Evolutionary conservation across 768 basidiomycete species (phyloP).

Genomic region (Rhizopogon salebrosus): DNA sequence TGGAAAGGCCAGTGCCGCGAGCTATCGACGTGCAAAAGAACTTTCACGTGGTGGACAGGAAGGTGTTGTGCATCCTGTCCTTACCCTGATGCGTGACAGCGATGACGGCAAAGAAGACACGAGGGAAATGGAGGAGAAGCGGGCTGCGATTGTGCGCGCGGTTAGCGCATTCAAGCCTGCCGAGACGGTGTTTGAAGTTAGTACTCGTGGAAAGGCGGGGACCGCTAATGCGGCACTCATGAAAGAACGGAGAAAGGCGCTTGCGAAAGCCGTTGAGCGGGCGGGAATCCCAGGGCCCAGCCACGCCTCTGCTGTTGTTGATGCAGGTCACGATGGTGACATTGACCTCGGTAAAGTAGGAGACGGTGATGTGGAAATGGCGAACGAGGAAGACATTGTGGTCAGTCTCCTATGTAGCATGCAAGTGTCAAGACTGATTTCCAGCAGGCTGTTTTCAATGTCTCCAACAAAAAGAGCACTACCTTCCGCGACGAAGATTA

Average conservation of each 20-base stretch:
- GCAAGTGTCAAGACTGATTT: constrained; percentile 3
- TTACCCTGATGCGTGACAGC: constrained; percentile 37
- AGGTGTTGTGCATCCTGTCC: constrained; percentile 67
- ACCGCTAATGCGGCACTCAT: constrained; percentile 69
- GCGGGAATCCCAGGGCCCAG: constrained; percentile 29
- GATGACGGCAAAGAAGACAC: constrained; percentile 37
- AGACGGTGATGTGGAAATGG: constrained; percentile 53
- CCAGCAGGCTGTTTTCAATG: constrained; percentile 62
- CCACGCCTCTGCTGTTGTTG: constrained; percentile 24
- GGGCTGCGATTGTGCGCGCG: constrained; percentile 62
- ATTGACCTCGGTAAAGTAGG: constrained; percentile 20
- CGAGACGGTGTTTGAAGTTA: constrained; percentile 91
- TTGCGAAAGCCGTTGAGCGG: constrained; percentile 59
- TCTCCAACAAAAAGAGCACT: constrained; percentile 38
- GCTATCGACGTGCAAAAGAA: constrained; percentile 86
- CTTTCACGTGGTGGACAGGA: constrained; percentile 60
- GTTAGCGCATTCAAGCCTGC: constrained; percentile 79
- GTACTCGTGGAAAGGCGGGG: constrained; percentile 57
- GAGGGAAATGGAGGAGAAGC: constrained; percentile 31
- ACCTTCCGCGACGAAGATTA: constrained; percentile 77
- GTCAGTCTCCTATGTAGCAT: constrained; percentile 33
- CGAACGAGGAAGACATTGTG: constrained; percentile 71
- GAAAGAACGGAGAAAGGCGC: constrained; percentile 80
- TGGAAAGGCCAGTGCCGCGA: constrained; percentile 81
- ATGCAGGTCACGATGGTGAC: constrained; percentile 28